Percentiles rank a stretch among this genome's conserved stretches.
Conservation (phyloP, 352 stramenopile species). For the Globisporangium emineosum region DNA sequence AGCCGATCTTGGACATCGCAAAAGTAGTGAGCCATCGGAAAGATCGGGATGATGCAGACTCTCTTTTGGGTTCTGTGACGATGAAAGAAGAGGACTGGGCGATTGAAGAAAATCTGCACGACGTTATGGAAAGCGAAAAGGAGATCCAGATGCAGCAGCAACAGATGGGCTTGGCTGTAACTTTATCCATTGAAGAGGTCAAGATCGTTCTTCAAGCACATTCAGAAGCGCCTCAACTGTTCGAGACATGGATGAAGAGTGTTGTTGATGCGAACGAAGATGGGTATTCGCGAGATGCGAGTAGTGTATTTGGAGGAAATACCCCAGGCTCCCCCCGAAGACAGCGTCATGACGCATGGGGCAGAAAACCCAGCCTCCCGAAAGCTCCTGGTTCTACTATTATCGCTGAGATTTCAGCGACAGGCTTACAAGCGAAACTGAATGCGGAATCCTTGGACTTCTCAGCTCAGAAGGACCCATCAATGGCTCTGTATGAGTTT, state of each 20-base stretch:
- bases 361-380: slow-evolving; percentile 13
- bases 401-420: slow-evolving; percentile 35
- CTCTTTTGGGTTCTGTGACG: slow-evolving; percentile 11
- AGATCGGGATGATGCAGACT: slow-evolving; percentile 14
- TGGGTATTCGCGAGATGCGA: slow-evolving; percentile 14
- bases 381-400: slow-evolving; percentile 13
- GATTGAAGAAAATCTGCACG: neutral
- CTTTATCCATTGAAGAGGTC: slow-evolving; percentile 41
- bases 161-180: slow-evolving; percentile 14
- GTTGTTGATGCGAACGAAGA: slow-evolving; percentile 19
- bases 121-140: neutral
- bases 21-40: slow-evolving; percentile 6
- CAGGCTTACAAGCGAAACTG: slow-evolving; percentile 24
- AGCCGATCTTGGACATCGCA: slow-evolving; percentile 19
- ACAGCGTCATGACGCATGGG: slow-evolving; percentile 18
- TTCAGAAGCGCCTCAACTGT: slow-evolving; percentile 39
- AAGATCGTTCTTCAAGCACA: slow-evolving; percentile 47
- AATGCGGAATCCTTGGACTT: slow-evolving; percentile 15
- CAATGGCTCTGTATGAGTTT: slow-evolving; percentile 37
- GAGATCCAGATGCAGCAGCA: neutral
- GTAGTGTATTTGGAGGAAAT: slow-evolving; percentile 10
- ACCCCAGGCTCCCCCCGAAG: slow-evolving; percentile 19
- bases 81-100: slow-evolving; percentile 12
- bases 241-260: slow-evolving; percentile 56
- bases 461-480: slow-evolving; percentile 1